Evolutionary conservation across 2,329 filamentous ascomycete genomes (phyloP).

Genomic region (Calonectria hongkongensis): DNA sequence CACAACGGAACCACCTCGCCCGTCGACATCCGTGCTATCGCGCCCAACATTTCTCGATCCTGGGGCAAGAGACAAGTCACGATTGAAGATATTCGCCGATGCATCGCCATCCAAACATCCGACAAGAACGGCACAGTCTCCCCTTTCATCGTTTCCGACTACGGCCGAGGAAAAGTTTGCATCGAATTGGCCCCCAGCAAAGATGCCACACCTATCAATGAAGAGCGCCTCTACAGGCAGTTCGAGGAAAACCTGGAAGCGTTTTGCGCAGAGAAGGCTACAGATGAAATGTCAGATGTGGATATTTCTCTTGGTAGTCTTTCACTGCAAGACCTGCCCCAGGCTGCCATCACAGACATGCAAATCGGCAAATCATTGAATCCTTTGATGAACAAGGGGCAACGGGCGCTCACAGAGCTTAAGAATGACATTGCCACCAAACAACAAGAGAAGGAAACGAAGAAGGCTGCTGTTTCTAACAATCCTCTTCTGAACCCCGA

Average conservation of each 20-base stretch:
- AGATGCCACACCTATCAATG: constrained; percentile 65
- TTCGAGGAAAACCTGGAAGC: constrained; percentile 72
- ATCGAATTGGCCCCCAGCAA: constrained; percentile 71
- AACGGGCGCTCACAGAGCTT: constrained; percentile 81
- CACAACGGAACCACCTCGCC: constrained; percentile 80
- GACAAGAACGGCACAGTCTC: constrained; percentile 57
- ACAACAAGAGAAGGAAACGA: constrained; percentile 67
- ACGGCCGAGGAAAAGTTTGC: constrained; percentile 74
- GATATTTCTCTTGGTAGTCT: constrained; percentile 56
- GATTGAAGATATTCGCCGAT: constrained; percentile 78
- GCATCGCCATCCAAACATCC: constrained; percentile 76
- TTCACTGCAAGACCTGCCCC: constrained; percentile 71
- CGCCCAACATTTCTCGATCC: constrained; percentile 77
- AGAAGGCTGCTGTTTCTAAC: constrained; percentile 57
- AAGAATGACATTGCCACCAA: constrained; percentile 76
- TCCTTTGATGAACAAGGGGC: constrained; percentile 78
- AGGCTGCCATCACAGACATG: constrained; percentile 60
- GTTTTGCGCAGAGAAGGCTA: constrained; percentile 63
- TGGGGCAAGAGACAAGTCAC: constrained; percentile 84
- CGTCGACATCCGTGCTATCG: constrained; percentile 77
- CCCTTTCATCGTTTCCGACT: constrained; percentile 69
- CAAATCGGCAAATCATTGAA: constrained; percentile 65
- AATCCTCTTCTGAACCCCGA: constrained; percentile 63
- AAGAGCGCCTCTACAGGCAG: constrained; percentile 70
- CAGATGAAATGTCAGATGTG: constrained; percentile 51